phyloP scores from a whole-genome alignment of 1,284 basidiomycete genomes.

The Leucoagaricus sp. region DNA sequence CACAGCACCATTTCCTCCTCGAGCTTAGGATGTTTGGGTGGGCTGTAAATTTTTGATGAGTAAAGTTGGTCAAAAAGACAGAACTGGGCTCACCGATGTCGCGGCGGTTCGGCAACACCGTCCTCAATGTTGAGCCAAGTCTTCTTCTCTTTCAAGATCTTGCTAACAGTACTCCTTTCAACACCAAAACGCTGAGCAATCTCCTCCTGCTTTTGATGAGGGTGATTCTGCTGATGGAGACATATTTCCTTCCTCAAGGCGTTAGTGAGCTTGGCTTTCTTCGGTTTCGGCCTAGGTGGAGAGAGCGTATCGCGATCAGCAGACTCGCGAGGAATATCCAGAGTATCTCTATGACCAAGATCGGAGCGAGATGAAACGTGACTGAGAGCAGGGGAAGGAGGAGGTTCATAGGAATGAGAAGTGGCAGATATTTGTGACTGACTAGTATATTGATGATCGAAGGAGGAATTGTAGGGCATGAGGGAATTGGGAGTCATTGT shows the following conservation, averaged over 20 bases:
- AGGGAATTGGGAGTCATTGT: slow-evolving; percentile 26
- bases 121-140: slow-evolving; percentile 78
- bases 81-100: slow-evolving; percentile 55
- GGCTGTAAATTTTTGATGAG: slow-evolving; percentile 40
- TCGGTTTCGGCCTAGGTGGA: slow-evolving; percentile 18
- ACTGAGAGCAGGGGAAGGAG: slow-evolving; percentile 63
- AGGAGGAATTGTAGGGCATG: slow-evolving; percentile 33
- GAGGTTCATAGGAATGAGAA: slow-evolving; percentile 44
- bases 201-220: slow-evolving; percentile 75
- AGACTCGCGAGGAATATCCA: slow-evolving; percentile 27
- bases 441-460: slow-evolving; percentile 39
- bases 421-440: slow-evolving; percentile 31
- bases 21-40: slow-evolving; percentile 77
- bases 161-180: slow-evolving; percentile 91
- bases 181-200: slow-evolving; percentile 77
- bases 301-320: slow-evolving; percentile 9
- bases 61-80: slow-evolving; percentile 16
- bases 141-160: slow-evolving; percentile 84
- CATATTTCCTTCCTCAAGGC: slow-evolving; percentile 84
- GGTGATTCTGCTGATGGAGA: slow-evolving; percentile 60
- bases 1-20: slow-evolving; percentile 66
- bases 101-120: slow-evolving; percentile 57
- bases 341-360: slow-evolving; percentile 48
- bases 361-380: slow-evolving; percentile 46
- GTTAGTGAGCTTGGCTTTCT: slow-evolving; percentile 58